These are phyloP conservation scores for Beta macrorhiza DNA, from an alignment of 179 eudicot genomes.

Conservation along the genomic window DNA sequence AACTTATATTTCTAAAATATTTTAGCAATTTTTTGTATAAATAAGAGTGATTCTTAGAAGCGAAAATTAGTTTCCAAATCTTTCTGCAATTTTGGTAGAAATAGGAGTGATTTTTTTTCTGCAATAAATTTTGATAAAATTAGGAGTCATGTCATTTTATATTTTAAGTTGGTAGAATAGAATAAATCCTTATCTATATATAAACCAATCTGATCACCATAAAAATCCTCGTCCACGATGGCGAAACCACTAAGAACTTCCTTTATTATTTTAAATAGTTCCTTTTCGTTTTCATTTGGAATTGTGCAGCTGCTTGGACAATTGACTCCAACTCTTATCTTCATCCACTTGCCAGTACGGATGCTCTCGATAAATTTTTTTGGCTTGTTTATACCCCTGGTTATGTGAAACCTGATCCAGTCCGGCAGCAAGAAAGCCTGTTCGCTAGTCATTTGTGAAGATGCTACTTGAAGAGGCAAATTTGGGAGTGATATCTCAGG, in stretches of 20 bases:
- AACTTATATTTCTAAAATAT: too few relatives aligned
- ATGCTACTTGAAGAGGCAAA: conserved; percentile 22
- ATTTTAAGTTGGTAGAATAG: too few relatives aligned
- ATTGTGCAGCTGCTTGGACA: conserved; percentile 29
- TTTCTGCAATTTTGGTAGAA: too few relatives aligned
- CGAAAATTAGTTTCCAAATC: too few relatives aligned
- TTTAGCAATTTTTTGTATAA: too few relatives aligned
- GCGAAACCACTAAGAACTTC: conserved; percentile 5
- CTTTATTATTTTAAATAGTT: conserved; percentile 22
- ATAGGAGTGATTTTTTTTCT: too few relatives aligned
- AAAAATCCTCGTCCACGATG: conserved; percentile 33
- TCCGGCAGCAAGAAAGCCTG: conserved; percentile 37
- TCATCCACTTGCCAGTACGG: conserved; percentile 38
- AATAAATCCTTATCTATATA: conserved; percentile 26
- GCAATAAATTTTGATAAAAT: too few relatives aligned
- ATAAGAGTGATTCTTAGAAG: too few relatives aligned
- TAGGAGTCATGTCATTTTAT: too few relatives aligned
- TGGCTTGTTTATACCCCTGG: conserved; percentile 24
- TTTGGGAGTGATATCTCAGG: conserved; percentile 37
- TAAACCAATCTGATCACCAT: conserved; percentile 26
- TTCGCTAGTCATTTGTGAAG: conserved; percentile 33
- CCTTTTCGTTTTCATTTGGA: conserved; percentile 22
- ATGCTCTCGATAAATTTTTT: conserved; percentile 32
- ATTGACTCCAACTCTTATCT: conserved; percentile 32
- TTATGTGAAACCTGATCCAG: conserved; percentile 37